phyloP scores from a whole-genome alignment of 1,284 basidiomycete species.

The Termitomyces sp. region DNA sequence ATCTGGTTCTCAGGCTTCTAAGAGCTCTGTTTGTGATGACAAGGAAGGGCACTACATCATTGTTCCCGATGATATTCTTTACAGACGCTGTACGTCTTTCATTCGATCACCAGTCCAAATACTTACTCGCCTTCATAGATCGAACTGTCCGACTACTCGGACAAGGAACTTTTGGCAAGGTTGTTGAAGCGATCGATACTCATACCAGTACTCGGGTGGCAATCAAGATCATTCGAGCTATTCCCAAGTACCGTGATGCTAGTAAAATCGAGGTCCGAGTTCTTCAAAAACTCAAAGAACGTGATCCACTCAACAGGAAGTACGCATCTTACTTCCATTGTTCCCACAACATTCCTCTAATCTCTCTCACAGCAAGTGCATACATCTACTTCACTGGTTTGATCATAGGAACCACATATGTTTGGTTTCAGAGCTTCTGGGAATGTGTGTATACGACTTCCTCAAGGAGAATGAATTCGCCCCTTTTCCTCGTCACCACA shows the following conservation, averaged over 20 bases:
- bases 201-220: constrained; percentile 80
- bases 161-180: constrained; percentile 99
- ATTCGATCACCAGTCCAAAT: constrained; percentile 11
- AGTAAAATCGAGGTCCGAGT: constrained; percentile 98
- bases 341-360: constrained; percentile 13
- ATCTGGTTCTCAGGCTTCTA: constrained; percentile 43
- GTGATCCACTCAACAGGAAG: constrained; percentile 88
- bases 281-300: constrained; percentile 85
- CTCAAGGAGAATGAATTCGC: constrained; percentile 97
- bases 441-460: constrained; percentile 99
- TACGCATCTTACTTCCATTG: constrained; percentile 41
- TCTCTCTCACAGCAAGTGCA: constrained; percentile 78
- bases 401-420: constrained; percentile 98
- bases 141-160: constrained; percentile 88
- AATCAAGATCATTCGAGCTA: constrained; percentile 97
- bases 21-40: constrained; percentile 75
- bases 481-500: constrained; percentile 93
- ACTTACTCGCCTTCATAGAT: constrained; percentile 47
- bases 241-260: constrained; percentile 97
- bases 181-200: constrained; percentile 90
- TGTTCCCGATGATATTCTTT: constrained; percentile 83
- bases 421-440: constrained; percentile 92
- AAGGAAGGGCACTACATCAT: constrained; percentile 95
- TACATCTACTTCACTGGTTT: constrained; percentile 93
- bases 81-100: constrained; percentile 65